phyloP scores from a whole-genome alignment of 2,329 filamentous ascomycete species.

The Penicillium hesseltinei region DNA sequence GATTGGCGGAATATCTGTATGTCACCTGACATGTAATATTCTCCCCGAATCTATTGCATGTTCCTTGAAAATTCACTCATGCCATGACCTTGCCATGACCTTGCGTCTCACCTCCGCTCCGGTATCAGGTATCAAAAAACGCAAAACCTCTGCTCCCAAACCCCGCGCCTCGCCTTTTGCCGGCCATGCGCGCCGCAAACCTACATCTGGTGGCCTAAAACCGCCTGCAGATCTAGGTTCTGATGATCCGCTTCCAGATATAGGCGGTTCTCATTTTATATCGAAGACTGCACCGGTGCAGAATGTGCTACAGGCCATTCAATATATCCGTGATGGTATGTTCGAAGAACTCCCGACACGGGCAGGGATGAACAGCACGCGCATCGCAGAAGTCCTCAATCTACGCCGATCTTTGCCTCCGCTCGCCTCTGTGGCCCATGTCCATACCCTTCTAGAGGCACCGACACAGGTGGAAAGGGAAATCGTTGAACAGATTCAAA shows the following conservation, averaged over 20 bases:
- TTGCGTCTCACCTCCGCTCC: constrained; percentile 49
- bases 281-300: constrained; percentile 46
- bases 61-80: not conserved
- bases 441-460: constrained; percentile 57
- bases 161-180: constrained; percentile 43
- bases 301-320: constrained; percentile 54
- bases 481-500: constrained; percentile 52
- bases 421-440: constrained; percentile 59
- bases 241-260: constrained; percentile 50
- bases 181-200: constrained; percentile 42
- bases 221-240: constrained; percentile 21
- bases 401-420: constrained; percentile 56
- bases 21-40: constrained; percentile 21
- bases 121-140: constrained; percentile 47
- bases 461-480: constrained; percentile 61
- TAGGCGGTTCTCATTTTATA: constrained; percentile 52
- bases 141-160: constrained; percentile 29
- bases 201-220: constrained; percentile 29
- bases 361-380: constrained; percentile 61
- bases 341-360: constrained; percentile 56
- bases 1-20: constrained; percentile 11
- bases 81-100: constrained; percentile 36
- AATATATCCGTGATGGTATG: constrained; percentile 52
- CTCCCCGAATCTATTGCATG: not conserved
- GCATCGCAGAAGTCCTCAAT: constrained; percentile 60